A percentile compares a stretch with the other conserved stretches of the same genome.
Conservation (phyloP, 225 moss, liverwort and hornwort genomes). For the Marchantia polymorpha region DNA sequence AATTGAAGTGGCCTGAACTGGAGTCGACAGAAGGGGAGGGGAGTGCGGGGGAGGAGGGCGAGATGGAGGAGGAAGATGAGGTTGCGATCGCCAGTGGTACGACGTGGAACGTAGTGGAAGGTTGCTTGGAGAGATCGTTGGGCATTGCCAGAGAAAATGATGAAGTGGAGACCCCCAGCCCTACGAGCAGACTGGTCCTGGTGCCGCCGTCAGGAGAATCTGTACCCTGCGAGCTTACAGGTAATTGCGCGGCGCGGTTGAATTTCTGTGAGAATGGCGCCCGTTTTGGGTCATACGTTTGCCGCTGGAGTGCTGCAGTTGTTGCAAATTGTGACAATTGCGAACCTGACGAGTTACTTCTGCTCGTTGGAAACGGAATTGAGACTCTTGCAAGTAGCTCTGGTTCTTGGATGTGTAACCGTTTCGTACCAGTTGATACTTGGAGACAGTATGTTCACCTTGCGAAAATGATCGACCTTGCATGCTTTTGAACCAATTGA, state of each 20-base stretch:
- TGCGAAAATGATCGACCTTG: neutral
- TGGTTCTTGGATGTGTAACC: neutral
- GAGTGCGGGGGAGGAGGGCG: neutral
- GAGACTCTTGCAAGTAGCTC: neutral
- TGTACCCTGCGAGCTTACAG: conserved; percentile 38
- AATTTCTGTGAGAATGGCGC: neutral
- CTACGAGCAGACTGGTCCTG: conserved; percentile 29
- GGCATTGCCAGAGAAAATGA: conserved; percentile 26
- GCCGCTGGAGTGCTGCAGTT: neutral
- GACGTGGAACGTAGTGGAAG: conserved; percentile 32
- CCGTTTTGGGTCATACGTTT: neutral
- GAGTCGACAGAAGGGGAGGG: neutral
- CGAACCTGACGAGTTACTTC: neutral
- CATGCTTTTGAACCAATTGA: too few species aligned
- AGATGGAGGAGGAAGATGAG: conserved; percentile 19
- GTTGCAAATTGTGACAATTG: too few species aligned
- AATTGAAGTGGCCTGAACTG: neutral
- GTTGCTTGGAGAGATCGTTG: conserved; percentile 24
- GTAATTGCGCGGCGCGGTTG: neutral
- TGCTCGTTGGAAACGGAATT: neutral
- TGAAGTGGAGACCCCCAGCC: conserved; percentile 14
- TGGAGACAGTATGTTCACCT: neutral
- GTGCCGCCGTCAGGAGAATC: conserved; percentile 14
- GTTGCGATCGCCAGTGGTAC: conserved; percentile 7
- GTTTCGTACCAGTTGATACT: neutral